Evolutionary conservation across 2,329 filamentous ascomycete species (phyloP).

Genomic region (Pestalotiopsis sp.): DNA sequence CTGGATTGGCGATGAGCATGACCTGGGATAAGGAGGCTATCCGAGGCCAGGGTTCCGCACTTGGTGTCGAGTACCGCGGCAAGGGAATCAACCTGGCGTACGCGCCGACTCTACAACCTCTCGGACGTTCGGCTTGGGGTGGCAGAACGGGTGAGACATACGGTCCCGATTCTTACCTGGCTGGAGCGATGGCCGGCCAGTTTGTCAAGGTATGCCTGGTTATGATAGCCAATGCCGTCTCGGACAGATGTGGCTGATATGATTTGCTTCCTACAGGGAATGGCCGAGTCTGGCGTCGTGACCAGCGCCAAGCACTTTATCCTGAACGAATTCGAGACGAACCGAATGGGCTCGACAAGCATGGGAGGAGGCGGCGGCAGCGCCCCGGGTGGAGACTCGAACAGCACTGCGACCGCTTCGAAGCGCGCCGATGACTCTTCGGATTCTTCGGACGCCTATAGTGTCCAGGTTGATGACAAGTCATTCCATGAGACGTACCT

Average conservation of each 20-base stretch:
- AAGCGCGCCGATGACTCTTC: neutral
- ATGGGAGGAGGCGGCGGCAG: neutral
- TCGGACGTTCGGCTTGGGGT: slow-evolving; percentile 7
- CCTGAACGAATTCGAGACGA: slow-evolving; percentile 5
- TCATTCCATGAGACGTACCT: slow-evolving; percentile 1
- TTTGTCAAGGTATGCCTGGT: neutral
- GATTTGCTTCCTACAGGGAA: neutral
- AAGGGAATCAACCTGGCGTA: slow-evolving; percentile 20
- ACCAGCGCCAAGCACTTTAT: neutral
- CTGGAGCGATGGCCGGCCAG: neutral
- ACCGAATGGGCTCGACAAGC: slow-evolving; percentile 52
- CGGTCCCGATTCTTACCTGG: neutral
- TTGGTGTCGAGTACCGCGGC: slow-evolving; percentile 20
- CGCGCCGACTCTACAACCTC: slow-evolving; percentile 15
- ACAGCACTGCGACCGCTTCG: neutral
- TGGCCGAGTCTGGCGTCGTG: neutral
- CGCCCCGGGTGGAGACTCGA: neutral
- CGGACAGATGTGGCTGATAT: neutral
- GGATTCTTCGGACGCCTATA: slow-evolving; percentile 48
- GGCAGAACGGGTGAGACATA: neutral
- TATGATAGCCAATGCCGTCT: neutral
- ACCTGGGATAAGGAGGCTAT: slow-evolving; percentile 21
- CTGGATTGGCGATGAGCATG: slow-evolving; percentile 21
- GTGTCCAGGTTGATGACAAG: neutral
- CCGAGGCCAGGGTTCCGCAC: slow-evolving; percentile 17